Evolutionary conservation across 2,329 filamentous ascomycete genomes (phyloP), one percentile per base, ranked within the genome.

Genomic region (Fonsecaea monophora): DNA sequence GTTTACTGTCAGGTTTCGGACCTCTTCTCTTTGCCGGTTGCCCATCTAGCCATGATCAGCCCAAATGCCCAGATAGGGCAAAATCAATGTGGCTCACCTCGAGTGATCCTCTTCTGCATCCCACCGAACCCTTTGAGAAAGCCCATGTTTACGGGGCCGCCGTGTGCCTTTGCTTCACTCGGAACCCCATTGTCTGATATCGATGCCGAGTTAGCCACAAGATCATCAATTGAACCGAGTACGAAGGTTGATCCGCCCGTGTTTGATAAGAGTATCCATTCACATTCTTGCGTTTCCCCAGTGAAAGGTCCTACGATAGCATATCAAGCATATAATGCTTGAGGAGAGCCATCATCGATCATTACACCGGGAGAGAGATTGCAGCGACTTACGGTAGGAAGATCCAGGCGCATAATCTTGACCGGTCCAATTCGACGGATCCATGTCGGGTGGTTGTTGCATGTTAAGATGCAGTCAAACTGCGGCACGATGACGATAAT

Each of bases 1-100:
- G 95, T 77, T 96, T 97, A 82, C 91, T 96, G 78, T 98, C 95
- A 21, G 95, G 95, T 78, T 98, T 98, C 0, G 95, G 95, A 1
- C 95, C 95, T 78, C 95, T 88, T 72, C 92, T 88, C 81, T 98
- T 99, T 2, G 92, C 88, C 8, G 90, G 85, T 75, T 95, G 90
- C 54, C 92, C 94, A 82, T 97, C 94, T 90, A 74, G 45, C 58
- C 50, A 34, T 8, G 34, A 18, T 72, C 48, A 72, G 62, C 48
- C 48, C 45, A 4, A 18, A 53, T 34, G 53, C 18, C 34, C 32
- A 42, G 25, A 38, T 53, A 10, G 1, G 1, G 30, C 8, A 9
- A 13, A 13, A 35, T 15, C 4, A 48, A 30, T 8, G 48, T 21
- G 38, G 58, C 77, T 74, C 79, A 92, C 91, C 90, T 84, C 90